A percentile compares a stretch with the other conserved stretches of the same genome.
Evolutionary conservation across 2,329 filamentous ascomycete species (phyloP).

Genomic region (Cladophialophora bantiana): DNA sequence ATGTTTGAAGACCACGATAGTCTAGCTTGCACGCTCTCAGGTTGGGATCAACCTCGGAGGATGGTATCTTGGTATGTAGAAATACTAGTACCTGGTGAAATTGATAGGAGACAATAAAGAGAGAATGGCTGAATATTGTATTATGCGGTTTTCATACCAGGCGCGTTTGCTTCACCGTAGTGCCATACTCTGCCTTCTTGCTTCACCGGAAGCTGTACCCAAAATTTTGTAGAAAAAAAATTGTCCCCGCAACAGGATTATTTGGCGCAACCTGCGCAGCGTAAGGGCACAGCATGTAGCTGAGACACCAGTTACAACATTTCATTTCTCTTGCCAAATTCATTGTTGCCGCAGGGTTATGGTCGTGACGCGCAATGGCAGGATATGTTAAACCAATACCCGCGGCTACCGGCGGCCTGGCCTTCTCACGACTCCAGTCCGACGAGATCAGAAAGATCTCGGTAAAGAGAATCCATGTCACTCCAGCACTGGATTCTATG

Average conservation of each 20-base stretch:
- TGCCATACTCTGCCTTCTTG: neutral
- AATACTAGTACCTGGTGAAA: no score
- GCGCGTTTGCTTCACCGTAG: neutral
- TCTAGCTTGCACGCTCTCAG: no score
- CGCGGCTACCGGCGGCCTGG: slow-evolving; percentile 83
- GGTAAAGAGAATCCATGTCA: slow-evolving; percentile 91
- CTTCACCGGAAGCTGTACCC: neutral
- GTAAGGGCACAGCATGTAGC: neutral
- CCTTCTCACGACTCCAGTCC: slow-evolving; percentile 83
- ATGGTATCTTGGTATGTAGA: no score
- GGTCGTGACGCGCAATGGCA: slow-evolving; percentile 47
- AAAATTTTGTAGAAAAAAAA: slow-evolving; percentile 21
- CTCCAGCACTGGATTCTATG: slow-evolving; percentile 90
- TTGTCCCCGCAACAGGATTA: slow-evolving; percentile 18
- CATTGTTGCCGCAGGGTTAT: slow-evolving; percentile 18
- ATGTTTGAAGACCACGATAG: no score
- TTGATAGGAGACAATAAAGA: no score
- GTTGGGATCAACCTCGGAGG: no score
- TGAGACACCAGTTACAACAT: neutral
- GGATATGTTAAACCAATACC: slow-evolving; percentile 74
- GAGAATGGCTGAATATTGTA: no score
- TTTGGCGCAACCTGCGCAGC: neutral
- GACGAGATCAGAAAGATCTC: slow-evolving; percentile 88
- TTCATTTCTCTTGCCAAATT: neutral
- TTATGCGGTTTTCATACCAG: no score